Conservation (phyloP, 441 rosid genomes). For the Euphorbia corollata region DNA sequence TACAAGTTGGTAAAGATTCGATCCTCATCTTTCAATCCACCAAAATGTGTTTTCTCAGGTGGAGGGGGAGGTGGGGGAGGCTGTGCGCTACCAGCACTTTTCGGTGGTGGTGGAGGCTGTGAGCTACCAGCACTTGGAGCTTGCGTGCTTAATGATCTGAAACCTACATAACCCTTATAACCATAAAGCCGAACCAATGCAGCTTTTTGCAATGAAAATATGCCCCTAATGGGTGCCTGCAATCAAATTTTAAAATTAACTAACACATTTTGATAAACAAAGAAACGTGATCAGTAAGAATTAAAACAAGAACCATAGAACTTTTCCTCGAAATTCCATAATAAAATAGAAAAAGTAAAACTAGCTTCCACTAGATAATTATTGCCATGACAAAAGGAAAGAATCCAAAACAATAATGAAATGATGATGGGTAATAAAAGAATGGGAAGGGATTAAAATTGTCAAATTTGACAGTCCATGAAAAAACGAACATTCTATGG, state of each 20-base stretch:
- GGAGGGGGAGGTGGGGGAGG: constrained; percentile 76
- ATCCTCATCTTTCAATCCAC: constrained; percentile 93
- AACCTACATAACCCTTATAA: constrained; percentile 41
- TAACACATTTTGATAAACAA: not conserved
- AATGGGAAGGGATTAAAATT: not conserved
- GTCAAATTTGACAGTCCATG: not conserved
- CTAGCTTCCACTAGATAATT: not conserved
- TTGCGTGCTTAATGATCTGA: constrained; percentile 68
- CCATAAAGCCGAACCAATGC: constrained; percentile 36
- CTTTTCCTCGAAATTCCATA: not conserved
- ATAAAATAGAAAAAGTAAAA: not conserved
- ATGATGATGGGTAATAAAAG: not conserved
- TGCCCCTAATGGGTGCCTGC: constrained; percentile 75
- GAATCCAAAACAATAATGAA: not conserved
- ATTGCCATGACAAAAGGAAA: not conserved
- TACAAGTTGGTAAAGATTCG: constrained; percentile 90
- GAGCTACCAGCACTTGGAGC: constrained; percentile 57
- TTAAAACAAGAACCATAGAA: not conserved
- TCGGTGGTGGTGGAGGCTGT: constrained; percentile 57
- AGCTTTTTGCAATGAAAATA: constrained; percentile 58
- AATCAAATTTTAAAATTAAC: constrained; percentile 5
- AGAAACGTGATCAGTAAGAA: not conserved
- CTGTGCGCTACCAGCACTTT: constrained; percentile 52
- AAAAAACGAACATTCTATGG: not conserved
- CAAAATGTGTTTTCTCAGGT: constrained; percentile 95